Percentiles rank a stretch among this genome's conserved stretches.
phyloP scores from a whole-genome alignment of 2,329 filamentous ascomycete genomes.

The Phialophora macrospora region DNA sequence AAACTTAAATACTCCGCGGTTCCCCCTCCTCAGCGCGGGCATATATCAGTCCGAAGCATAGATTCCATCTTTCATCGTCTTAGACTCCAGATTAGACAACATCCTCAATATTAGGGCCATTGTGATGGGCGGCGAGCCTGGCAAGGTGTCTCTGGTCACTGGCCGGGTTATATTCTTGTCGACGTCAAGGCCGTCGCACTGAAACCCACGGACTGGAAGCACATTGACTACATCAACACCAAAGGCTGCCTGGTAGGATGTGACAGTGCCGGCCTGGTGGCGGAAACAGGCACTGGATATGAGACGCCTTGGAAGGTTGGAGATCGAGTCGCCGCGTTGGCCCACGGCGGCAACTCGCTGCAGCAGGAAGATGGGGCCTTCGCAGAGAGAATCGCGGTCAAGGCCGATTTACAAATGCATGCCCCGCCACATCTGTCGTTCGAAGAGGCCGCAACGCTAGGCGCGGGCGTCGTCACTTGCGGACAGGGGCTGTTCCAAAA shows the following conservation, averaged over 20 bases:
- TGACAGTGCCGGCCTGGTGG: conserved; percentile 45
- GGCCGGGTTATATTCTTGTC: conserved; percentile 58
- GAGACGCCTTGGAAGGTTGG: conserved; percentile 49
- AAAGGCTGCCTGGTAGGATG: conserved; percentile 49
- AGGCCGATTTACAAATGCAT: conserved; percentile 42
- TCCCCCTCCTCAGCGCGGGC: not conserved
- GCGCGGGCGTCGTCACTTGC: conserved; percentile 43
- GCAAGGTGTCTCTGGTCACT: conserved; percentile 41
- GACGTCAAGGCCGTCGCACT: conserved; percentile 59
- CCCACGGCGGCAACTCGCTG: conserved; percentile 43
- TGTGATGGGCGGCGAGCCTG: conserved; percentile 42
- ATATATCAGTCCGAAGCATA: too few species aligned
- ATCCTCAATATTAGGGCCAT: conserved; percentile 45
- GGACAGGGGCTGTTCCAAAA: conserved; percentile 52
- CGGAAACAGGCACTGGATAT: conserved; percentile 36
- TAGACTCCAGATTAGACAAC: not conserved
- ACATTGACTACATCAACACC: conserved; percentile 44
- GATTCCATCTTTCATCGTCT: not conserved
- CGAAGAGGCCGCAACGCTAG: conserved; percentile 44
- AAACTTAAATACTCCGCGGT: not conserved
- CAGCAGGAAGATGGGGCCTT: conserved; percentile 45
- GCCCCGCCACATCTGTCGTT: conserved; percentile 44
- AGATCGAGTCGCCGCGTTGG: conserved; percentile 48
- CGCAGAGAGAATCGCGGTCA: conserved; percentile 44
- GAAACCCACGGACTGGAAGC: conserved; percentile 65